Conservation (phyloP, 2,329 filamentous ascomycete genomes). For the Microdochium paspali region DNA sequence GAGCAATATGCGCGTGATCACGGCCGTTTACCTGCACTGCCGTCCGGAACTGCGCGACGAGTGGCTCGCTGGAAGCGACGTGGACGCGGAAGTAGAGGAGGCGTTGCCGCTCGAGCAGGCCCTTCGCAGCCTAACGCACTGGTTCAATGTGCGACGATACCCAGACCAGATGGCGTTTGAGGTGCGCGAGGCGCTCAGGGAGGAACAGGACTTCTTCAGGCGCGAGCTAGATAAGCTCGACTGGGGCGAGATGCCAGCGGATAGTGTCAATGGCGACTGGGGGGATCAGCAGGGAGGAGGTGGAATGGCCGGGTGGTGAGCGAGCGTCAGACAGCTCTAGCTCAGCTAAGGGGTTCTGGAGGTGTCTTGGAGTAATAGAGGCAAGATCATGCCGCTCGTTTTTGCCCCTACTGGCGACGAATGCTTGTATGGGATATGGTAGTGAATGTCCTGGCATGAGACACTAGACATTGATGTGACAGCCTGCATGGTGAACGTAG, state of each 20-base stretch:
- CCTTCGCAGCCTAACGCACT: conserved; percentile 80
- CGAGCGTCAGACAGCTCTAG: neutral
- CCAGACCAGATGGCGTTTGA: conserved; percentile 64
- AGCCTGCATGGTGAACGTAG: no score
- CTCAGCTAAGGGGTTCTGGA: no score
- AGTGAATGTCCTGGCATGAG: no score
- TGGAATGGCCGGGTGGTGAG: neutral
- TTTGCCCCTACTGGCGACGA: no score
- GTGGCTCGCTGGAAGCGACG: conserved; percentile 84
- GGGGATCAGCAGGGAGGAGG: neutral
- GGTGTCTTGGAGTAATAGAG: no score
- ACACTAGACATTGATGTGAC: no score
- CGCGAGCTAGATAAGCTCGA: conserved; percentile 69
- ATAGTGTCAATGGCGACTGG: neutral
- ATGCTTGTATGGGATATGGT: no score
- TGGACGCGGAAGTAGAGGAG: conserved; percentile 90
- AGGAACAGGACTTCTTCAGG: conserved; percentile 73
- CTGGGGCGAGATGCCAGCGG: conserved; percentile 30
- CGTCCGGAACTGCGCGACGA: conserved; percentile 88
- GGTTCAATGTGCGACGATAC: conserved; percentile 81
- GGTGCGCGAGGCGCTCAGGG: conserved; percentile 48
- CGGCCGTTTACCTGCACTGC: conserved; percentile 89
- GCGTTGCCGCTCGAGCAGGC: conserved; percentile 88
- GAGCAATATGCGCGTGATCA: conserved; percentile 97
- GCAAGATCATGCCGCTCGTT: no score